Conservation (phyloP, 192 early-diverging fungal genomes). For the Pilaira anomala region DNA sequence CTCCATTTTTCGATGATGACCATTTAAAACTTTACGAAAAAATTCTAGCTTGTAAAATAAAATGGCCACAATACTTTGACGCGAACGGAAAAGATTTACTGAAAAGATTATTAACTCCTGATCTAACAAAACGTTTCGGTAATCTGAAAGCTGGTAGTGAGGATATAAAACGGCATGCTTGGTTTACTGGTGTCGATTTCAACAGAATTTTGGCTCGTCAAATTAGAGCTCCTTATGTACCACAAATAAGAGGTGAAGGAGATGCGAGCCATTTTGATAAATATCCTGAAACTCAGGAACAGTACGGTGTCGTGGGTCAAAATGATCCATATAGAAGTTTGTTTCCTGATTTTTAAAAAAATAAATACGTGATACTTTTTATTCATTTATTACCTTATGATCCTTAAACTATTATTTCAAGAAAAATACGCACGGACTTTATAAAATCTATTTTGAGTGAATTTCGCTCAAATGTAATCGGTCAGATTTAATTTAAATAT, state of each 20-base stretch:
- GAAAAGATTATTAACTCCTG: slow-evolving; percentile 69
- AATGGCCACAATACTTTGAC: slow-evolving; percentile 74
- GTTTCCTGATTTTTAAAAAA: slow-evolving; percentile 53
- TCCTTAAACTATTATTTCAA: too few relatives aligned
- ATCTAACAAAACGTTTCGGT: slow-evolving; percentile 77
- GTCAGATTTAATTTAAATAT: too few relatives aligned
- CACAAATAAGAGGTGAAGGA: slow-evolving; percentile 64
- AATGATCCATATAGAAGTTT: slow-evolving; percentile 63
- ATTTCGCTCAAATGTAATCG: too few relatives aligned
- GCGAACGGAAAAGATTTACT: slow-evolving; percentile 68
- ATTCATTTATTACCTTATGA: too few relatives aligned
- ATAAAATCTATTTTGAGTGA: too few relatives aligned
- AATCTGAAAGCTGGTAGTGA: slow-evolving; percentile 75
- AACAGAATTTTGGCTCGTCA: slow-evolving; percentile 54
- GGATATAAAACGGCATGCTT: slow-evolving; percentile 79
- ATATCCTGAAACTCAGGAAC: slow-evolving; percentile 47
- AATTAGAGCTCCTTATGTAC: slow-evolving; percentile 70
- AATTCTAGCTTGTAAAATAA: slow-evolving; percentile 72
- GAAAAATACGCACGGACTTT: too few relatives aligned
- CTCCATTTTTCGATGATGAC: slow-evolving; percentile 88
- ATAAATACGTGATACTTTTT: too few relatives aligned
- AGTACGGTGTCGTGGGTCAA: slow-evolving; percentile 45
- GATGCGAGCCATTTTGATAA: slow-evolving; percentile 33
- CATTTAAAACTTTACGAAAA: slow-evolving; percentile 88
- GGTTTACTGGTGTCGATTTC: slow-evolving; percentile 77